These are phyloP conservation scores for Barbatosphaeria neglecta DNA, from an alignment of 495 filamentous ascomycete genomes.

Conservation along the genomic window DNA sequence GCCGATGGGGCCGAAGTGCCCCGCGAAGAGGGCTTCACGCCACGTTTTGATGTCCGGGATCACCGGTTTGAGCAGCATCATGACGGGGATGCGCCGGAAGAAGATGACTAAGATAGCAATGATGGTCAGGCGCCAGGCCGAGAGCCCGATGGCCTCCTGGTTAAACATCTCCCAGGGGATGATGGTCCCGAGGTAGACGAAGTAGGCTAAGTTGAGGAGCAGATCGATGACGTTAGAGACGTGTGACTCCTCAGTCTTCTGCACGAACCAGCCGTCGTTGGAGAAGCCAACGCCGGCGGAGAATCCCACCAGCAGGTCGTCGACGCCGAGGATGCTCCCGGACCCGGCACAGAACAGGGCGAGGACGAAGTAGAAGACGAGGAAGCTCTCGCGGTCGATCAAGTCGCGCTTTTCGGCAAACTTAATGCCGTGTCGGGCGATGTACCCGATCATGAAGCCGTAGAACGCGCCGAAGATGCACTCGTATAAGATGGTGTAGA, in stretches of 20 bases:
- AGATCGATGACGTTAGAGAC: conserved; percentile 99
- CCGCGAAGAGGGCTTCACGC: conserved; percentile 95
- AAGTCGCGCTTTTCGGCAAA: conserved; percentile 72
- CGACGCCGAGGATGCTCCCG: conserved; percentile 81
- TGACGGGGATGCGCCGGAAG: conserved; percentile 93
- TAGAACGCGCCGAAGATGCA: conserved; percentile 88
- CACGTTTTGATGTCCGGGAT: conserved; percentile 98
- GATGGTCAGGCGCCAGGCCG: conserved; percentile 79
- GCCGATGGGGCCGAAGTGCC: conserved; percentile 96
- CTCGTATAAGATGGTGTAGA: conserved; percentile 86
- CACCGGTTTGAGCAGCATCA: conserved; percentile 81
- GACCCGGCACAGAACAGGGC: conserved; percentile 95
- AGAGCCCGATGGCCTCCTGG: conserved; percentile 52
- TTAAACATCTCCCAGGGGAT: conserved; percentile 92
- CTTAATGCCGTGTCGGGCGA: conserved; percentile 82
- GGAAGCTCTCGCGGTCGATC: conserved; percentile 92
- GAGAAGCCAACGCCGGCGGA: conserved; percentile 92
- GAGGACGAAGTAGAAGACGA: conserved; percentile 97
- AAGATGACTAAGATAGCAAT: conserved; percentile 87
- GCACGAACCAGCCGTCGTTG: conserved; percentile 97
- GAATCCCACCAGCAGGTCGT: conserved; percentile 96
- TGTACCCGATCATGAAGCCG: conserved; percentile 79
- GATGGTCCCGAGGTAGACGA: conserved; percentile 95
- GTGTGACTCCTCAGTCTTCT: conserved; percentile 96
- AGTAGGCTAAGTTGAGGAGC: conserved; percentile 92